Evolutionary conservation across 1,139 yeast species (phyloP).

Genomic region (Kurtzmaniella natalensis): DNA sequence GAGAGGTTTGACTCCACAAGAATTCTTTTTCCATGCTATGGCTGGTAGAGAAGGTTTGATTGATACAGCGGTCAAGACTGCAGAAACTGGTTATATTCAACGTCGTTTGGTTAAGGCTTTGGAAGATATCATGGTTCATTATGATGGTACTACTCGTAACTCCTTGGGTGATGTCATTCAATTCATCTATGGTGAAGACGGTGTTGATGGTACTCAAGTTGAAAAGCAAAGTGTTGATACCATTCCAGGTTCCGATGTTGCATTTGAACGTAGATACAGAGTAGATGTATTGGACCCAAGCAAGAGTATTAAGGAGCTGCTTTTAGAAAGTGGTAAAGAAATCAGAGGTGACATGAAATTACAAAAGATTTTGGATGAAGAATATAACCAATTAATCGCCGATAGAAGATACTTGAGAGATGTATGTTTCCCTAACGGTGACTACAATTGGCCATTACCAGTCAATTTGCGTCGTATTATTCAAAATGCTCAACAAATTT

Average conservation of each 20-base stretch:
- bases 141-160: constrained; percentile 97
- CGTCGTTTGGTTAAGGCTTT: constrained; percentile 97
- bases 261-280: constrained; percentile 80
- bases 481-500: constrained; percentile 95
- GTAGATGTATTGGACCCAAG: constrained; percentile 78
- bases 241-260: constrained; percentile 84
- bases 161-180: constrained; percentile 95
- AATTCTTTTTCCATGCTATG: constrained; percentile 99
- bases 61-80: constrained; percentile 98
- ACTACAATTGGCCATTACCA: constrained; percentile 95
- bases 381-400: constrained; percentile 66
- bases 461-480: constrained; percentile 95
- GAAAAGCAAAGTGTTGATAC: constrained; percentile 97
- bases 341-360: constrained; percentile 84
- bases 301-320: constrained; percentile 60
- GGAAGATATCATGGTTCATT: constrained; percentile 98
- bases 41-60: constrained; percentile 99
- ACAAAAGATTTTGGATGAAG: constrained; percentile 79
- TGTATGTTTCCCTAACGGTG: constrained; percentile 86
- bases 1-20: constrained; percentile 98
- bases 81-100: constrained; percentile 98
- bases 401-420: constrained; percentile 82
- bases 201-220: constrained; percentile 96
- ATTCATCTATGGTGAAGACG: constrained; percentile 98
- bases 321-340: constrained; percentile 85